Evolutionary conservation across 2,329 filamentous ascomycete genomes (phyloP), one percentile per base, ranked within the genome.

Genomic region (Penicillium sp.): DNA sequence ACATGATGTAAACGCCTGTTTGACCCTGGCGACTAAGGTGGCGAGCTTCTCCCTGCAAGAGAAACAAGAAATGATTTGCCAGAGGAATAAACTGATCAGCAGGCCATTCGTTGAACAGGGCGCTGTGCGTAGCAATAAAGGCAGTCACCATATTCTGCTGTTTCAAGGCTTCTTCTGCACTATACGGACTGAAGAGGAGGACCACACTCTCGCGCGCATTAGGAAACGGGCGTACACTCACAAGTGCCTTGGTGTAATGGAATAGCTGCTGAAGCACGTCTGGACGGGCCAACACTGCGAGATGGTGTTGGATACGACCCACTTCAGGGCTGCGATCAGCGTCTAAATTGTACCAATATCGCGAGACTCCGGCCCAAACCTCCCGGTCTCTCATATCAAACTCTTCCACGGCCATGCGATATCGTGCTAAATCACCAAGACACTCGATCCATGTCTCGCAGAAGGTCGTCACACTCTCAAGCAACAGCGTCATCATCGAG

Each of bases 371-470:
- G 0, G 90, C 90, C 94, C 94, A 98, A 0, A 87, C 85, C 51
- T 96, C 91, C 0, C 90, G 81, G 57, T 94, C 90, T 2, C 84
- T 77, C 20, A 90, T 82, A 62, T 95, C 89, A 28, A 90, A 86
- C 42, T 96, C 90, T 72, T 97, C 93, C 47, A 97, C 92, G 0
- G 92, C 92, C 92, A 97, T 97, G 0, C 89, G 82, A 68, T 96
- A 97, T 20, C 93, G 82, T 0, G 89, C 90, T 0, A 98, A 76
- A 70, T 98, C 93, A 0, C 94, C 94, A 0, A 98, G 78, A 55
- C 93, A 97, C 65, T 97, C 94, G 8, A 96, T 91, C 94, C 94
- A 98, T 0, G 91, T 96, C 58, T 95, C 90, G 54, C 90, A 85
- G 65, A 96, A 97, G 0, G 85, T 82, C 0, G 90, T 88, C 0